Percentiles rank a stretch among this genome's conserved stretches.
phyloP scores from a whole-genome alignment of 805 yeast species.

The Saccharomycopsis javanensis region DNA sequence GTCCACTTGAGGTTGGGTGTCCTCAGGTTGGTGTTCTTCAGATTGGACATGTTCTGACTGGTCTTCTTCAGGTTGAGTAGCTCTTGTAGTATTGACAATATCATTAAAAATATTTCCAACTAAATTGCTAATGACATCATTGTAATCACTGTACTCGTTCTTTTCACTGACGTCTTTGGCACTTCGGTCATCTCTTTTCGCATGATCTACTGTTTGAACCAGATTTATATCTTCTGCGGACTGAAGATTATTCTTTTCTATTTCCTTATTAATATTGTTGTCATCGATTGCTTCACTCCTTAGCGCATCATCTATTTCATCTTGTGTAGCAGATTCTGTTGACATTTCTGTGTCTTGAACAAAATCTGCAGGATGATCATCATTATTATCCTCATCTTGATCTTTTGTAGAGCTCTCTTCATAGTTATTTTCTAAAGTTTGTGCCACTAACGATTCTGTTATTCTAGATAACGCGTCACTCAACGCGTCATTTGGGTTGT shows the following conservation, averaged over 20 bases:
- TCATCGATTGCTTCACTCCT: slow-evolving; percentile 3
- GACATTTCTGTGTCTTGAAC: no score
- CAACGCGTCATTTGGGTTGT: background rate
- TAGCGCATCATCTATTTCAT: slow-evolving; percentile 4
- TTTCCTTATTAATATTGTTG: background rate
- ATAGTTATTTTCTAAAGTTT: background rate
- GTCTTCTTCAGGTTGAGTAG: background rate
- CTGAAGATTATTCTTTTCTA: background rate
- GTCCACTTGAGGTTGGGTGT: no score
- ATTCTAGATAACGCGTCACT: slow-evolving; percentile 2
- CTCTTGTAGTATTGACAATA: slow-evolving; percentile 1
- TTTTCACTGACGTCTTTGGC: background rate
- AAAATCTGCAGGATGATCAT: no score
- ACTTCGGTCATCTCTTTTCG: background rate
- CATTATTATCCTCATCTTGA: background rate
- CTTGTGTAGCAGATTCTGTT: no score
- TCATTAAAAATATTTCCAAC: slow-evolving; percentile 8
- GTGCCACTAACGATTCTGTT: background rate
- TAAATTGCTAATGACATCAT: slow-evolving; percentile 1
- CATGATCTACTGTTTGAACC: background rate
- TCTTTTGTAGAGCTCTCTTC: background rate
- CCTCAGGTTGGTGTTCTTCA: no score
- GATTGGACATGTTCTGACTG: background rate
- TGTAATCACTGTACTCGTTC: slow-evolving; percentile 19
- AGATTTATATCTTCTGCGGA: no score